Evolutionary conservation across 148 eudicot genomes (phyloP), one percentile per base, ranked within the genome.

Genomic region (Heliosperma pusillum): DNA sequence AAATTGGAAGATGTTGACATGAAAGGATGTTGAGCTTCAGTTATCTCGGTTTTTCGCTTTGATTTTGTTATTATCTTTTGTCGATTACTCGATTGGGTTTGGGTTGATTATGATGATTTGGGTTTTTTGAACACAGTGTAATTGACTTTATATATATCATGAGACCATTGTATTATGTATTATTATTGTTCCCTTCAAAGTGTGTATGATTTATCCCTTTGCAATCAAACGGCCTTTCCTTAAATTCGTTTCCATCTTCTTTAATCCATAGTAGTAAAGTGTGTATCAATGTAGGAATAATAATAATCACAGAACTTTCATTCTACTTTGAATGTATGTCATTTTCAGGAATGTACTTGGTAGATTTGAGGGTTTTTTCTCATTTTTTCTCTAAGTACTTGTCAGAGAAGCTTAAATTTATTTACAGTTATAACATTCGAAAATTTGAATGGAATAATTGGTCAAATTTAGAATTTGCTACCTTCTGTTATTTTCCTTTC

Each of bases 1-100:
- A 70, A 74, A 30, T 45, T 52, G 72, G 76, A 83, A 25, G 79
- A 75, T 66, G 52, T 78, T 30, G 91, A 84, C 91, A 88, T 84
- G 83, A 88, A 81, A 84, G 87, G 85, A 84, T 88, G 89, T 82
- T 80, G 64, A 80, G 20, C 71, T 58, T 80, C 75, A 60, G 30
- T 53, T 30, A 25, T 53, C 56, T 59, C 25, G n/a, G 29, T 57
- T 30, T 69, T 29, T 5, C 21, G 56, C 21, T 24, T 26, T 21
- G 12, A 21, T 55, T 63, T 73, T 24, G 9, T 69, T 27, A 22
- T 26, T 16, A 50, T 11, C 13, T 58, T 45, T 71, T 53, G 29
- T 36, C 5, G 17, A n/a, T n/a, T n/a, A n/a, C n/a, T n/a, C n/a
- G n/a, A 56, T 72, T 30, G 63, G 63, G 58, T 72, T 72, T 53